Conservation (phyloP, 257 asterid species). For the Gentiana dahurica region DNA sequence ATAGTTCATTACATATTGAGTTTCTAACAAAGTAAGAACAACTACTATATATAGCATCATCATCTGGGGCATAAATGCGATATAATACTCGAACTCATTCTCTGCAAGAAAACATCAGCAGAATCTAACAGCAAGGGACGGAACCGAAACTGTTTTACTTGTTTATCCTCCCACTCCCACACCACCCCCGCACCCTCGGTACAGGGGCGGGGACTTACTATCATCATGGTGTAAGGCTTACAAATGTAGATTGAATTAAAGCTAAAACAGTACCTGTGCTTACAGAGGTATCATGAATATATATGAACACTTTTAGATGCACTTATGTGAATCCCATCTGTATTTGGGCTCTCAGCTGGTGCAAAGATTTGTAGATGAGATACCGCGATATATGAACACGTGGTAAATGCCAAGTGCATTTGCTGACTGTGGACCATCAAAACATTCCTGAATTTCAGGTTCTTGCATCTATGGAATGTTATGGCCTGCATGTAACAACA, state of each 20-base stretch:
- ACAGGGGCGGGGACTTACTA: too few species aligned
- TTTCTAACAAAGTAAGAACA: too few species aligned
- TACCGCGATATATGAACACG: constrained; percentile 30
- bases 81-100: too few species aligned
- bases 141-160: too few species aligned
- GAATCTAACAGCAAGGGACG: too few species aligned
- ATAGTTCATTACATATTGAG: too few species aligned
- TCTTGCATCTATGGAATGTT: constrained; percentile 63
- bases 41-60: too few species aligned
- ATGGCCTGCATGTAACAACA: constrained; percentile 48
- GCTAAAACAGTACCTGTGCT: constrained; percentile 46
- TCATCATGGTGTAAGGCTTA: too few species aligned
- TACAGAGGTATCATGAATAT: constrained; percentile 32
- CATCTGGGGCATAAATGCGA: too few species aligned
- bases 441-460: constrained; percentile 50
- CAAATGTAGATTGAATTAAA: constrained; percentile 2
- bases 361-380: constrained; percentile 41
- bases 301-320: constrained; percentile 37
- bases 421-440: constrained; percentile 41
- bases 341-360: constrained; percentile 72
- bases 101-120: too few species aligned
- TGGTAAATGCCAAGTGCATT: constrained; percentile 63
- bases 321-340: constrained; percentile 86
- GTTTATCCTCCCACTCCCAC: too few species aligned
- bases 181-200: too few species aligned